These are phyloP conservation scores for Blastocystis sp. DNA, from an alignment of 352 stramenopile species.

Conservation along the genomic window DNA sequence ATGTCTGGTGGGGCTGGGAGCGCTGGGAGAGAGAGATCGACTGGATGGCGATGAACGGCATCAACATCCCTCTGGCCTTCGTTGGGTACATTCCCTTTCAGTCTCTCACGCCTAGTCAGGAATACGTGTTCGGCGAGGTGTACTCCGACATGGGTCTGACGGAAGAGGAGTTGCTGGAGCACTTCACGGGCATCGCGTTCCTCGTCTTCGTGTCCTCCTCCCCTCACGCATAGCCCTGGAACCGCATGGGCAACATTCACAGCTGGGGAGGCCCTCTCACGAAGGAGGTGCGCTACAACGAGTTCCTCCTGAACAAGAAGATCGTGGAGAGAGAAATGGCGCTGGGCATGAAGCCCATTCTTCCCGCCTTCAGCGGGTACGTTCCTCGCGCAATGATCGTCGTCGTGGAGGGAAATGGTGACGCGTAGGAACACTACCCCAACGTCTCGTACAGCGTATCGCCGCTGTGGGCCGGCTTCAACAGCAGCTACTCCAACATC, in stretches of 20 bases:
- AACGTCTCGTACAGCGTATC: background rate
- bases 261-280: constrained; percentile 76
- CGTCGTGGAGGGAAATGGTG: background rate
- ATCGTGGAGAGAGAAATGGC: constrained; percentile 85
- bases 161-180: constrained; percentile 82
- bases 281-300: constrained; percentile 79
- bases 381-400: constrained; percentile 81
- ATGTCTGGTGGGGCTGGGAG: constrained; percentile 85
- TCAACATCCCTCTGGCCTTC: constrained; percentile 88
- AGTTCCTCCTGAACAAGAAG: constrained; percentile 78
- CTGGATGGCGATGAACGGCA: constrained; percentile 88
- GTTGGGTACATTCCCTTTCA: constrained; percentile 79
- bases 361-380: constrained; percentile 86
- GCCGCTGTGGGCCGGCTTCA: constrained; percentile 51
- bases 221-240: constrained; percentile 63
- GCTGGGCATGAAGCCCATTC: constrained; percentile 86
- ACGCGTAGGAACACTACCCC: constrained; percentile 44
- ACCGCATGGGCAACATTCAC: constrained; percentile 86
- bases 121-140: constrained; percentile 86
- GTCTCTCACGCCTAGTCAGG: constrained; percentile 72
- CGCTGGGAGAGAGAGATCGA: constrained; percentile 88
- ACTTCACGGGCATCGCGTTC: constrained; percentile 86
- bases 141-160: constrained; percentile 84
- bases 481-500: constrained; percentile 49
- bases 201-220: constrained; percentile 79